phyloP scores from a whole-genome alignment of 1,284 basidiomycete species.

The Cystobasidiaceae sp. region DNA sequence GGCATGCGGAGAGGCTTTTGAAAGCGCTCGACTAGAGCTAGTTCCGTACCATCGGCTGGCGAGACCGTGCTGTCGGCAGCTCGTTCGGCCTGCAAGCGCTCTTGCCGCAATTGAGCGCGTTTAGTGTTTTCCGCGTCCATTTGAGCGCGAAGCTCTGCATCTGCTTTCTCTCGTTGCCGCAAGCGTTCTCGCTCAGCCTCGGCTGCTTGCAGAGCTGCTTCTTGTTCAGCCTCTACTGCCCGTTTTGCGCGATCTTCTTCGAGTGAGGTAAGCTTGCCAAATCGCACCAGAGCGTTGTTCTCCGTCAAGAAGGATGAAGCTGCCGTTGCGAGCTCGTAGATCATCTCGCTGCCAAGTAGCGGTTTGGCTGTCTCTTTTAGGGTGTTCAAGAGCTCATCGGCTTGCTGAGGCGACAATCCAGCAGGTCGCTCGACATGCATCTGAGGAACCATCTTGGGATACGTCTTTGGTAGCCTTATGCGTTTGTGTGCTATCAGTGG shows the following conservation, averaged over 20 bases:
- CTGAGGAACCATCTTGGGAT: constrained; percentile 37
- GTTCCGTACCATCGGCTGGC: neutral
- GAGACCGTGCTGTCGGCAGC: neutral
- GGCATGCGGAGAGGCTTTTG: constrained; percentile 9
- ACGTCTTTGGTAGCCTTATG: constrained; percentile 36
- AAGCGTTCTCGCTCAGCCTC: neutral
- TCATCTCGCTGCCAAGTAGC: constrained; percentile 38
- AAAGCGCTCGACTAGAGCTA: constrained; percentile 13
- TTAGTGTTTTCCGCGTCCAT: neutral
- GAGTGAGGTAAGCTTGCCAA: constrained; percentile 36
- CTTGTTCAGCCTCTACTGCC: constrained; percentile 30
- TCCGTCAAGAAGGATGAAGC: constrained; percentile 40
- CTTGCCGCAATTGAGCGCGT: constrained; percentile 12
- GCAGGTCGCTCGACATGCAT: constrained; percentile 33
- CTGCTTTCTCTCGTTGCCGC: neutral
- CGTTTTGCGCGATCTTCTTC: constrained; percentile 35
- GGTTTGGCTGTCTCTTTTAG: constrained; percentile 29
- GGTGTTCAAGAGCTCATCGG: constrained; percentile 17
- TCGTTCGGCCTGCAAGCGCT: constrained; percentile 11
- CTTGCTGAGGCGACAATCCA: constrained; percentile 33
- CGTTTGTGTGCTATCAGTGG: neutral
- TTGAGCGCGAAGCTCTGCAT: neutral
- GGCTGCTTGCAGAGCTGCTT: constrained; percentile 22
- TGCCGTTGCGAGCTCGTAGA: constrained; percentile 38
- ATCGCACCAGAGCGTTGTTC: constrained; percentile 34